Conservation (phyloP, 2,329 filamentous ascomycete genomes). For the Phaeosphaeriaceae sp. region DNA sequence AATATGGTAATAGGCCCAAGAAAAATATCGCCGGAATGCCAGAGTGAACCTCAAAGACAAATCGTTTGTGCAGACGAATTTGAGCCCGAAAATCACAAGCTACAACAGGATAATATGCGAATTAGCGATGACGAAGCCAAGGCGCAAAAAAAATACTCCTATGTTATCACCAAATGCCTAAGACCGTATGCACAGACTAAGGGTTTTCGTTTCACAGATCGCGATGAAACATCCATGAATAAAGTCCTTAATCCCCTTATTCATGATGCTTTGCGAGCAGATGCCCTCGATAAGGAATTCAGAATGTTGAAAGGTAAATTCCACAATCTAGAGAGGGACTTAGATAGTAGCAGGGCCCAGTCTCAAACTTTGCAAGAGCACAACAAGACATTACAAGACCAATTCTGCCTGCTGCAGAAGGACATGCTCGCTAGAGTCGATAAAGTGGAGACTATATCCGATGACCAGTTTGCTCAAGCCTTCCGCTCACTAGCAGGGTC, state of each 20-base stretch:
- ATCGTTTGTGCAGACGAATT: too few relatives aligned
- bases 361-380: neutral
- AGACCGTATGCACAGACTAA: neutral
- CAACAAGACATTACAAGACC: constrained; percentile 9
- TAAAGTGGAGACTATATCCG: constrained; percentile 13
- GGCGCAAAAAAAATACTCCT: too few relatives aligned
- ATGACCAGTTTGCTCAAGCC: constrained; percentile 18
- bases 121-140: too few relatives aligned
- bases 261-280: neutral
- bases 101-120: too few relatives aligned
- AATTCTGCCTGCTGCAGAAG: constrained; percentile 17
- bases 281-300: constrained; percentile 1
- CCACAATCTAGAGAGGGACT: too few relatives aligned
- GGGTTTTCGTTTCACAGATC: neutral
- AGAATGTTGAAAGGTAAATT: constrained; percentile 3
- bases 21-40: too few relatives aligned
- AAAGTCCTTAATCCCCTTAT: neutral
- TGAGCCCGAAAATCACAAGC: too few relatives aligned
- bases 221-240: neutral
- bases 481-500: constrained; percentile 16
- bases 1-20: too few relatives aligned
- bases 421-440: constrained; percentile 22
- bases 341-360: too few relatives aligned
- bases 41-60: too few relatives aligned
- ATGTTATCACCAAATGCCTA: neutral